Base-by-base conservation (phyloP, 2,329 filamentous ascomycete species). In the Hymenotorrendiella dingleyae region DNA sequence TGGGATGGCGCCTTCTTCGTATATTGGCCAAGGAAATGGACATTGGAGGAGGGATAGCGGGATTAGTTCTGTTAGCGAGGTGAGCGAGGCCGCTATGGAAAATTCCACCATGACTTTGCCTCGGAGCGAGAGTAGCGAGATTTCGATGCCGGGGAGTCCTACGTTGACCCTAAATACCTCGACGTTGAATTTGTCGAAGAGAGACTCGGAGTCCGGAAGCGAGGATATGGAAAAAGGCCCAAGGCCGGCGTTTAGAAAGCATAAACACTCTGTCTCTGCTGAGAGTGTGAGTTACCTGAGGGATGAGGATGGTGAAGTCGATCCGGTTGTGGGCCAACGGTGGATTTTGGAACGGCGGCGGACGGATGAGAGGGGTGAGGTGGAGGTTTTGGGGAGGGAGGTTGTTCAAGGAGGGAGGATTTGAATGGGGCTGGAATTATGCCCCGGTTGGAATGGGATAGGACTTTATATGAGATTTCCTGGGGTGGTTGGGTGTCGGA, bases 331-430 rank as follows among this genome's bases (percentile, higher is more conserved):
- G 10, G 74, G 72, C 1, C 74, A 75, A 50, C 66, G 80, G 34
- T 87, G 83, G 84, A 75, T 87, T 6, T 66, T 87, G 52, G 84
- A 88, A 62, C 66, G 82, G 26, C 69, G 82, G 40, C 67, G 83
- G 26, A 84, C 80, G 3, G 78, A 70, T 1, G 82, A 86, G 54
- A 73, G 68, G 45, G 82, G 82, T 1, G 72, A 83, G 59, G 62
- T 82, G 40, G 78, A 84, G 57, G 62, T 85, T n/a, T 62, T 84
- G 3, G 80, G 76, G 33, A 67, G 82, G 40, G 77, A 84, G 59
- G 67, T 85, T 45, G 72, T 86, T 8, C 72, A 76, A 47, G 76
- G 77, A 9, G 55, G 58, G 4, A 54, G 53, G 45, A 57, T 57
- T n/a, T n/a, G n/a, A n/a, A 44, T 56, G 30, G 46, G 39, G 14